Percentiles rank a stretch among this genome's conserved stretches.
Evolutionary conservation across 1,139 yeast species (phyloP).

Genomic region (Meyerozyma athensensis): DNA sequence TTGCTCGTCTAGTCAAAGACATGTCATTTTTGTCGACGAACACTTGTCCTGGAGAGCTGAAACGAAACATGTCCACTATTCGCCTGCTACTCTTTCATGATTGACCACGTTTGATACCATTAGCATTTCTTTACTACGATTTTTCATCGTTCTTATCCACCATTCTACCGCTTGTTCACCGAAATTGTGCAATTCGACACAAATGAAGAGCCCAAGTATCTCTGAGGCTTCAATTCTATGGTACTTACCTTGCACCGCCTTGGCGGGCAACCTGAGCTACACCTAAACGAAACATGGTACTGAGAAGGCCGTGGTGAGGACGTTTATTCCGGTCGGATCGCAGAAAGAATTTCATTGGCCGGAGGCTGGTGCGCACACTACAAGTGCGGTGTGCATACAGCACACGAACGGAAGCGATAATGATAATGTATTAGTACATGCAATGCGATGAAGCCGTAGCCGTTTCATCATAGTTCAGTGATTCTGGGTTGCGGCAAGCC

Average conservation of each 20-base stretch:
- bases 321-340: constrained; percentile 9
- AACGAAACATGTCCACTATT: too few species aligned
- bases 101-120: too few species aligned
- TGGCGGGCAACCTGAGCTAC: constrained; percentile 58
- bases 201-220: not conserved
- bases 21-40: too few species aligned
- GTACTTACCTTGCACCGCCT: constrained; percentile 55
- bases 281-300: constrained; percentile 60
- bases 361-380: constrained; percentile 1
- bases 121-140: too few species aligned
- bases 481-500: too few species aligned
- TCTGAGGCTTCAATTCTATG: not conserved
- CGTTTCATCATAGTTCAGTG: not conserved
- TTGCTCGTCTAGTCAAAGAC: too few species aligned
- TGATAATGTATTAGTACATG: constrained; percentile 1
- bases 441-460: not conserved
- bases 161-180: too few species aligned
- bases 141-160: too few species aligned
- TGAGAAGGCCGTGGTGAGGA: constrained; percentile 7
- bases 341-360: constrained; percentile 18
- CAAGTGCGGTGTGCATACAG: not conserved
- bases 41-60: too few species aligned
- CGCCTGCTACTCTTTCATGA: too few species aligned
- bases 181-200: too few species aligned
- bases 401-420: not conserved